Evolutionary conservation across 305 asterid genomes (phyloP).

Genomic region (Rubia tinctorum): DNA sequence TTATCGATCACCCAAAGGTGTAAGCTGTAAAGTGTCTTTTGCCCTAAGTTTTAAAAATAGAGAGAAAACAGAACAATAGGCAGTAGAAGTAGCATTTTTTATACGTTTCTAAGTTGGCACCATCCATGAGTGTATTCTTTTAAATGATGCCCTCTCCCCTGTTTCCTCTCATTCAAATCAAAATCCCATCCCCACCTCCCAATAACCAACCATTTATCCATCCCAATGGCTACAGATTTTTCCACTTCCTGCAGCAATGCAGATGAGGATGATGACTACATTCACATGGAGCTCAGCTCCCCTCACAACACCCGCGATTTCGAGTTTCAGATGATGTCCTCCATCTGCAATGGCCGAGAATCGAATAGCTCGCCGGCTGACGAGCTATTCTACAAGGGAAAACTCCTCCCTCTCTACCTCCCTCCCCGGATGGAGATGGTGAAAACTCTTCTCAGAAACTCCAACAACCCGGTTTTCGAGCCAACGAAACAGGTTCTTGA

Average conservation of each 20-base stretch:
- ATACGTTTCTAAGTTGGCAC: conserved; percentile 53
- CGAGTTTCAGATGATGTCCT: conserved; percentile 68
- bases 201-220: conserved; percentile 8
- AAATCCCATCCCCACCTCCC: conserved; percentile 42
- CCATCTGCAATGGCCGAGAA: conserved; percentile 23
- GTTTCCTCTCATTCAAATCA: conserved; percentile 18
- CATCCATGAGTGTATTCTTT: conserved; percentile 35
- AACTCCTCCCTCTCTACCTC: conserved; percentile 80
- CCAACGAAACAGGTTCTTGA: conserved; percentile 14
- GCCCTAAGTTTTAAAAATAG: conserved; percentile 5
- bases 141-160: conserved; percentile 41
- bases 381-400: conserved; percentile 86
- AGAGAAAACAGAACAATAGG: neutral
- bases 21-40: neutral
- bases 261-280: conserved; percentile 60
- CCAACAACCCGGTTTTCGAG: conserved; percentile 21
- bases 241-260: conserved; percentile 6
- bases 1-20: neutral
- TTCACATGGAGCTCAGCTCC: conserved; percentile 66
- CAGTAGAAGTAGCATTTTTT: conserved; percentile 14
- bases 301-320: conserved; percentile 50
- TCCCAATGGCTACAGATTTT: conserved; percentile 31
- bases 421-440: conserved; percentile 63
- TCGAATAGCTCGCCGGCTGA: conserved; percentile 60
- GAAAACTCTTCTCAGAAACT: conserved; percentile 30